These are phyloP conservation scores for Kingdonia uniflora DNA, from an alignment of 164 flowering plant species.

Conservation along the genomic window DNA sequence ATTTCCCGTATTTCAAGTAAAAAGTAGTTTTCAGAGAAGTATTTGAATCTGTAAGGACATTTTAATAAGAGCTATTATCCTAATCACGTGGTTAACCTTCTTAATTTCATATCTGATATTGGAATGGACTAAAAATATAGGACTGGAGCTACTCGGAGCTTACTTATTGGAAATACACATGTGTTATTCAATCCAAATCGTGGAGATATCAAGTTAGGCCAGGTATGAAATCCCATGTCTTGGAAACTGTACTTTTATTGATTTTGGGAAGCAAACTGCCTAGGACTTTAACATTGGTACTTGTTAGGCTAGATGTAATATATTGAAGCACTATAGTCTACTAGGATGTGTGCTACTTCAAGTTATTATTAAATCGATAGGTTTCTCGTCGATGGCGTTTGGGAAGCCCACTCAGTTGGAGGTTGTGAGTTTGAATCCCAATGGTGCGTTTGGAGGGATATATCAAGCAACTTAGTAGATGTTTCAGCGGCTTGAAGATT, in stretches of 20 bases:
- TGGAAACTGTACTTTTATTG: not conserved
- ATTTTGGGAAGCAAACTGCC: not conserved
- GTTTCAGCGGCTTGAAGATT: no score
- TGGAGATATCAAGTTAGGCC: conserved; percentile 91
- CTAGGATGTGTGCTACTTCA: no score
- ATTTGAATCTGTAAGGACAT: not conserved
- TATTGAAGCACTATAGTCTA: no score
- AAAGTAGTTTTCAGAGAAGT: not conserved
- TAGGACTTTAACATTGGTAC: not conserved
- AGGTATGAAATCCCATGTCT: conserved; percentile 31
- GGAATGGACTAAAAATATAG: conserved; percentile 17
- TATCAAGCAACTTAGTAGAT: no score
- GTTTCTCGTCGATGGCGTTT: no score
- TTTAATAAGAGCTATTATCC: not conserved
- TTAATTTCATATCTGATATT: not conserved
- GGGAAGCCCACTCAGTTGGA: no score
- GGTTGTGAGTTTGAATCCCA: no score
- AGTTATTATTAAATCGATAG: no score
- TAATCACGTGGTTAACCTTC: not conserved
- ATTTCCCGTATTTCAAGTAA: not conserved
- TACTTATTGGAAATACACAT: conserved; percentile 80
- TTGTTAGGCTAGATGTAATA: not conserved
- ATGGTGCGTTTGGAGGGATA: no score
- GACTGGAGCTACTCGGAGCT: conserved; percentile 21
- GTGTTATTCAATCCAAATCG: conserved; percentile 82